phyloP scores from a whole-genome alignment of 2,329 filamentous ascomycete species.

The Alternaria atra region DNA sequence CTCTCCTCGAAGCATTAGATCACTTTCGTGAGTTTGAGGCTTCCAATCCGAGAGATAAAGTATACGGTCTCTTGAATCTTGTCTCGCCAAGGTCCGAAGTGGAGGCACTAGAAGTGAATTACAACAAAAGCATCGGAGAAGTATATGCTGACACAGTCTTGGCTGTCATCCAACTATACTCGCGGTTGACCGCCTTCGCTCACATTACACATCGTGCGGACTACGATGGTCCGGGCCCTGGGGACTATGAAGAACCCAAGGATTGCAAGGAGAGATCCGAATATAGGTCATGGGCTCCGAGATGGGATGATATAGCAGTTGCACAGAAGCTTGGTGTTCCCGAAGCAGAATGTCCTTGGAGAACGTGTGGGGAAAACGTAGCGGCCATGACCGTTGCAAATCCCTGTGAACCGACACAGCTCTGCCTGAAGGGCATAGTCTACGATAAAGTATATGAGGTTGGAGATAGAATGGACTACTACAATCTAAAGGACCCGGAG shows the following conservation, averaged over 20 bases:
- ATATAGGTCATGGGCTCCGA: background rate
- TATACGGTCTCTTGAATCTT: conserved; percentile 15
- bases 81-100: background rate
- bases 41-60: conserved; percentile 13
- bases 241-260: background rate
- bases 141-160: background rate
- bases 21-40: background rate
- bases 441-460: background rate
- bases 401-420: background rate
- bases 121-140: background rate
- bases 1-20: conserved; percentile 3
- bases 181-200: background rate
- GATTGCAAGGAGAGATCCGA: background rate
- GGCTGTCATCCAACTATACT: background rate
- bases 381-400: background rate
- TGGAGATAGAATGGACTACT: background rate
- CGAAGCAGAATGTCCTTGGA: background rate
- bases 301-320: background rate
- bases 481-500: background rate
- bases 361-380: background rate
- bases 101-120: background rate
- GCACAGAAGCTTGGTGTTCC: background rate
- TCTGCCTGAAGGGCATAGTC: background rate
- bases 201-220: background rate
- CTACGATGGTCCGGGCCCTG: background rate